Evolutionary conservation across 1,284 basidiomycete species (phyloP).

Genomic region (Rhodofomes roseus): DNA sequence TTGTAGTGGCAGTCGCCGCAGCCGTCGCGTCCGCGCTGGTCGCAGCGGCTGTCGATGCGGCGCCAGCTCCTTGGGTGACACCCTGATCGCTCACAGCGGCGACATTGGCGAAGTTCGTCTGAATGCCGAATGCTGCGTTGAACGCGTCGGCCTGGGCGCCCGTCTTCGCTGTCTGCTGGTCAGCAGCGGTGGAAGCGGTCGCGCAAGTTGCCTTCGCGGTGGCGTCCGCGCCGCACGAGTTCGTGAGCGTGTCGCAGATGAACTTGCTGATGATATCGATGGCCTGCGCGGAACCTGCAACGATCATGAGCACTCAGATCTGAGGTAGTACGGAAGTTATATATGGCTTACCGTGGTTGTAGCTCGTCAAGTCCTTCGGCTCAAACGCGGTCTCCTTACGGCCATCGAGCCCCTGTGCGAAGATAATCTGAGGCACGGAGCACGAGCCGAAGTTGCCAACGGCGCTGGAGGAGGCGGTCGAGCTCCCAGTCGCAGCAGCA

Average conservation of each 20-base stretch:
- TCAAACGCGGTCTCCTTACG: conserved; percentile 53
- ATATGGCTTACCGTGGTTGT: conserved; percentile 1
- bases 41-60: background rate
- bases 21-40: background rate
- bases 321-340: conserved; percentile 33
- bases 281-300: conserved; percentile 43
- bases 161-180: conserved; percentile 36
- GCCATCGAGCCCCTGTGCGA: conserved; percentile 47
- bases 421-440: conserved; percentile 47
- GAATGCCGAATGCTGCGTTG: conserved; percentile 52
- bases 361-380: conserved; percentile 26
- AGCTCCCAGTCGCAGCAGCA: conserved; percentile 14
- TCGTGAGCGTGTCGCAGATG: conserved; percentile 52
- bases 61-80: background rate
- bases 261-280: conserved; percentile 51
- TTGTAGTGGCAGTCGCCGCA: background rate
- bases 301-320: too few species aligned
- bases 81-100: conserved; percentile 26
- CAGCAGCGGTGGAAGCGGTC: conserved; percentile 40
- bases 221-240: conserved; percentile 48
- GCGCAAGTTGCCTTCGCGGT: conserved; percentile 49
- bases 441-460: conserved; percentile 44
- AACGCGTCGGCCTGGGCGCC: conserved; percentile 57
- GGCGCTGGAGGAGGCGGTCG: conserved; percentile 18
- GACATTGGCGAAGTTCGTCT: conserved; percentile 28